Evolutionary conservation across 805 yeast genomes (phyloP).

Genomic region (Spathaspora boniae): DNA sequence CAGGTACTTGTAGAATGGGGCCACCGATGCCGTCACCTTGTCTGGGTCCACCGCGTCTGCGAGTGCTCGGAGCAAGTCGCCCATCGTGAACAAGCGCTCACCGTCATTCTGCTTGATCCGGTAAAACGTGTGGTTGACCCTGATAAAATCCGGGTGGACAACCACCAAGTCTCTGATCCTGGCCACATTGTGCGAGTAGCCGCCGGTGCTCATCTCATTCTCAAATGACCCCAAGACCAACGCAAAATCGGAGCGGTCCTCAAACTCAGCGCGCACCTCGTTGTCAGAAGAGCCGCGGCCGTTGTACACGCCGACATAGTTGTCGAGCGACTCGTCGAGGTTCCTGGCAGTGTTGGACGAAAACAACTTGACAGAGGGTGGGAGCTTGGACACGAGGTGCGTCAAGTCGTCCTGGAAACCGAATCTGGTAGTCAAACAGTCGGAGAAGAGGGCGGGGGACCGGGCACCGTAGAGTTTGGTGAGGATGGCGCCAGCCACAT

Average conservation of each 20-base stretch:
- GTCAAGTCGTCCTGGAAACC: constrained; percentile 44
- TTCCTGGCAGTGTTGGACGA: constrained; percentile 67
- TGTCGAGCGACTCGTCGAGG: constrained; percentile 63
- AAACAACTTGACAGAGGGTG: constrained; percentile 40
- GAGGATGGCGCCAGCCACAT: constrained; percentile 37
- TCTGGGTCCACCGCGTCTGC: constrained; percentile 14
- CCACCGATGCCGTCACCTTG: constrained; percentile 14
- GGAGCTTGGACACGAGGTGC: constrained; percentile 47
- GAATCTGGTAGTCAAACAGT: constrained; percentile 64
- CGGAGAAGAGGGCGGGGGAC: constrained; percentile 68
- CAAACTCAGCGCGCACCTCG: constrained; percentile 18
- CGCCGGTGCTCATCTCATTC: constrained; percentile 29
- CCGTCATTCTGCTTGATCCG: constrained; percentile 22
- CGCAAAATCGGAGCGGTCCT: constrained; percentile 60
- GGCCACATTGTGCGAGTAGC: constrained; percentile 18
- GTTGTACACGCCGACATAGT: constrained; percentile 69
- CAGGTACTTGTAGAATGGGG: constrained; percentile 12
- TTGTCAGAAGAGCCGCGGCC: constrained; percentile 46
- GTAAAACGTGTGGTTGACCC: constrained; percentile 28
- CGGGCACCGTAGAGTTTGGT: constrained; percentile 47
- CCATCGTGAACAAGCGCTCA: constrained; percentile 23
- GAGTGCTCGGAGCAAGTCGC: constrained; percentile 27
- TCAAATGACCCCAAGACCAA: constrained; percentile 64
- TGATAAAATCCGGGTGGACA: constrained; percentile 40
- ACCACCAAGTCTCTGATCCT: constrained; percentile 27